phyloP scores from a whole-genome alignment of 108 stramenopile species.

The Pseudonitzschia multiseries region DNA sequence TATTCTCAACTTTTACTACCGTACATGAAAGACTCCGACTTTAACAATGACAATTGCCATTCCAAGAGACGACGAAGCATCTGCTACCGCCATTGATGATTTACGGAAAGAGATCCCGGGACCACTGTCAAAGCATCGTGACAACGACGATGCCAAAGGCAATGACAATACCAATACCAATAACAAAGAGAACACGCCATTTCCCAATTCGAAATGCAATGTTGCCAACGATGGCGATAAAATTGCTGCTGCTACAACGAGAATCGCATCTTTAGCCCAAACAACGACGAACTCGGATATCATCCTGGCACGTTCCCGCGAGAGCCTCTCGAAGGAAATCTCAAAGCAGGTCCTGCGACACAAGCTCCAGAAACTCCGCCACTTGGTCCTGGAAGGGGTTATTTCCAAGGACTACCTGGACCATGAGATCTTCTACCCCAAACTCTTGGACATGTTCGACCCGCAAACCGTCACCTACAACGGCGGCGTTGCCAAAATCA shows the following conservation, averaged over 20 bases:
- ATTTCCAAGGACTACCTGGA: slow-evolving; percentile 79
- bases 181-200: slow-evolving; percentile 2
- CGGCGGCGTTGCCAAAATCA: slow-evolving; percentile 83
- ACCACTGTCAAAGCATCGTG: background rate
- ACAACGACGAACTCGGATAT: background rate
- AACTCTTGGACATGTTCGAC: slow-evolving; percentile 58
- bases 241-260: too few species aligned
- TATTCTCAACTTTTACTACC: too few species aligned
- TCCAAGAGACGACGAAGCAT: background rate
- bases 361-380: slow-evolving; percentile 78
- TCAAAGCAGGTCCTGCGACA: slow-evolving; percentile 69
- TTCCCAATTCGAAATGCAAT: background rate
- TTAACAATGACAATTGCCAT: background rate
- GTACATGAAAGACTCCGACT: too few species aligned
- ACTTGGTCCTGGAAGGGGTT: slow-evolving; percentile 61
- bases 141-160: background rate
- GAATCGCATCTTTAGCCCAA: background rate
- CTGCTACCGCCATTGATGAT: background rate
- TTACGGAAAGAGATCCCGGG: background rate
- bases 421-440: slow-evolving; percentile 50
- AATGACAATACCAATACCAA: too few species aligned
- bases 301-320: slow-evolving; percentile 16
- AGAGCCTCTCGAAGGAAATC: slow-evolving; percentile 50
- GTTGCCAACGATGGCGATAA: background rate
- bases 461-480: slow-evolving; percentile 85